phyloP scores from a whole-genome alignment of 2,329 filamentous ascomycete genomes.

The Westerdykella ornata region DNA sequence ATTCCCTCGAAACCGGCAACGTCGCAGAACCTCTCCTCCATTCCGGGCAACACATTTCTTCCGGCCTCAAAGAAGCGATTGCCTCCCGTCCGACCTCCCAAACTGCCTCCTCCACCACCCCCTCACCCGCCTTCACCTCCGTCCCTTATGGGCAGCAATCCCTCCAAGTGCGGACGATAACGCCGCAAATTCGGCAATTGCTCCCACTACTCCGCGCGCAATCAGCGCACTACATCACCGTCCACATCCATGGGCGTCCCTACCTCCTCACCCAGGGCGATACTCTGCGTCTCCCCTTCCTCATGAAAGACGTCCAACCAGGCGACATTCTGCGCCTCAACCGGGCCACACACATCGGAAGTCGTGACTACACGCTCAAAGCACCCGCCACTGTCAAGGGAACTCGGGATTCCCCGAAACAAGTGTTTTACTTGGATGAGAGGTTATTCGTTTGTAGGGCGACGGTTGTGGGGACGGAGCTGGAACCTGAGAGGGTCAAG shows the following conservation, averaged over 20 bases:
- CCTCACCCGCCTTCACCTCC: constrained; percentile 13
- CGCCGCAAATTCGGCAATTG: constrained; percentile 53
- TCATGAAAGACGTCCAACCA: constrained; percentile 49
- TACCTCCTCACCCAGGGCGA: constrained; percentile 65
- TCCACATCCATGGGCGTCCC: constrained; percentile 70
- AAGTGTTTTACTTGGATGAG: constrained; percentile 65
- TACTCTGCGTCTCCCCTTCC: constrained; percentile 45
- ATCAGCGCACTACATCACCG: constrained; percentile 68
- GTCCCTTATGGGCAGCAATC: constrained; percentile 25
- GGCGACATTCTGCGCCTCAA: constrained; percentile 86
- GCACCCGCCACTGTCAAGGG: constrained; percentile 33
- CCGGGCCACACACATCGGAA: constrained; percentile 74
- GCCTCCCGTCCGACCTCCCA: constrained; percentile 12
- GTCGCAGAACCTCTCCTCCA: constrained; percentile 42
- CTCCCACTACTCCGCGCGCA: constrained; percentile 68
- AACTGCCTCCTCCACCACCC: constrained; percentile 9
- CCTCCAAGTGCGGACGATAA: constrained; percentile 37
- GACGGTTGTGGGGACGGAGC: constrained; percentile 75
- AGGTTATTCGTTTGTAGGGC: constrained; percentile 78
- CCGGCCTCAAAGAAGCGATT: constrained; percentile 19
- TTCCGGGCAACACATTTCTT: constrained; percentile 38
- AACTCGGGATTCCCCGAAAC: constrained; percentile 27
- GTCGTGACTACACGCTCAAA: constrained; percentile 83
- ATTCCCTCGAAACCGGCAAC: constrained; percentile 34
- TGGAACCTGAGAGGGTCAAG: constrained; percentile 52